Evolutionary conservation across 1,139 yeast species (phyloP), one percentile per base, ranked within the genome.

Genomic region (Diutina neorugosa): DNA sequence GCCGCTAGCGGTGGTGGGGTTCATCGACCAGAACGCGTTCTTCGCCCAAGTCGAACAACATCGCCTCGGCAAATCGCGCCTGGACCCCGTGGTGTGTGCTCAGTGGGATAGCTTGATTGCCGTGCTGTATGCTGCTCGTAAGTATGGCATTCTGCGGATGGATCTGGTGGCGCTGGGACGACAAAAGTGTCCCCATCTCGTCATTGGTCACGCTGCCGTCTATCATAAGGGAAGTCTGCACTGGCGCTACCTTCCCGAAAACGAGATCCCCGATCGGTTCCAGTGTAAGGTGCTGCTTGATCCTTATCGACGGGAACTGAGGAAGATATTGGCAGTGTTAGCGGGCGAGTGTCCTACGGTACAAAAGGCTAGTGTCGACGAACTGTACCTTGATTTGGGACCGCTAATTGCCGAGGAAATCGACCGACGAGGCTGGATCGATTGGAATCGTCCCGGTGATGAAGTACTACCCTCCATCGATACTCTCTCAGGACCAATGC

Each of bases 301-400:
- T 63, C 96, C 96, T 0, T 93, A 91, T 63, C 72, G 98, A 55
- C 68, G 96, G 55, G 96, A 89, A 61, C 85, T 95, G 57, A 71
- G 96, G 23, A 87, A 86, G 66, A 84, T 93, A 56, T 73, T 90
- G 61, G 73, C 78, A 51, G 70, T 91, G 0, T 77, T 93, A 60
- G 67, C 69, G 55, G 59, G 63, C 6, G 65, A 69, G 52, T 84
- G 89, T 63, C 88, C 82, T 58, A 60, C 76, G 48, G 88, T 90
- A 1, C 96, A 93, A 63, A 91, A 91, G 68, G 98, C 97, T 0
- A 90, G 97, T 67, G 94, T 91, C 16, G 98, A 93, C 67, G 98
- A 93, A 67, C 84, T 93, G 52, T 93, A 86, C 64, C 61, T 93
- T 58, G 97, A 93, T 66, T 66, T 93, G 46, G 96, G 98, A 0